Base-by-base conservation (phyloP, 805 yeast species). In the Yamadazyma phyllophila region DNA sequence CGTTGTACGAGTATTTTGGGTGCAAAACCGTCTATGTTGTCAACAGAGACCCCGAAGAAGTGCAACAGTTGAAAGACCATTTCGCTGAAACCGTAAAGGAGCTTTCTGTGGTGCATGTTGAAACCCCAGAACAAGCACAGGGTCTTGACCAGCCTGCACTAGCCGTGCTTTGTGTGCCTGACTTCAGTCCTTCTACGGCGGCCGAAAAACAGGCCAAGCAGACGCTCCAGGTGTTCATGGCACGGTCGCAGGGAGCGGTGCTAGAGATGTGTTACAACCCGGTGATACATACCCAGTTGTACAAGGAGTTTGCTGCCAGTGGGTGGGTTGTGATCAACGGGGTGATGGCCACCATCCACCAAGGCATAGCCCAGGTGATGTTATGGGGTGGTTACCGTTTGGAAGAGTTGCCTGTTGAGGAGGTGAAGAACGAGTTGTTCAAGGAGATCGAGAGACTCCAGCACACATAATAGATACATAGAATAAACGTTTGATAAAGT, bases 261-360 rank as follows among this genome's bases (percentile, higher is more conserved):
- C 48, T 65, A 14, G 69, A 65, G 44, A 65, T 65, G 69, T 65
- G 69, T 46, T 65, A 65, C 54, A 60, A 65, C 38, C 69, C 69
- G 2, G 53, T 47, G 14, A 56, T 58, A n/a, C 36, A 39, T 7
- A 65, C 68, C 6, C 41, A 55, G 17, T 50, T 63, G n/a, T 61
- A 52, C 42, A 46, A 39, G 30, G 61, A 57, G 26, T 65, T 63
- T 39, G 53, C 55, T 40, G 39, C 34, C 2, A 47, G 47, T 7
- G 55, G 54, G 4, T 65, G 67, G 68, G 44, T 47, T n/a, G 67
- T 63, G 7, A 62, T 65, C 8, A 50, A 55, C 26, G 69, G 67
- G 2, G 54, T 58, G 13, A 58, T 59, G 43, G 66, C 66, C 15
- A 62, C 63, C 65, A 57, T 63, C 13, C 59, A 60, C 50, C 67